Conservation (phyloP, 495 filamentous ascomycete species). For the Aspergillus haitiensis region DNA sequence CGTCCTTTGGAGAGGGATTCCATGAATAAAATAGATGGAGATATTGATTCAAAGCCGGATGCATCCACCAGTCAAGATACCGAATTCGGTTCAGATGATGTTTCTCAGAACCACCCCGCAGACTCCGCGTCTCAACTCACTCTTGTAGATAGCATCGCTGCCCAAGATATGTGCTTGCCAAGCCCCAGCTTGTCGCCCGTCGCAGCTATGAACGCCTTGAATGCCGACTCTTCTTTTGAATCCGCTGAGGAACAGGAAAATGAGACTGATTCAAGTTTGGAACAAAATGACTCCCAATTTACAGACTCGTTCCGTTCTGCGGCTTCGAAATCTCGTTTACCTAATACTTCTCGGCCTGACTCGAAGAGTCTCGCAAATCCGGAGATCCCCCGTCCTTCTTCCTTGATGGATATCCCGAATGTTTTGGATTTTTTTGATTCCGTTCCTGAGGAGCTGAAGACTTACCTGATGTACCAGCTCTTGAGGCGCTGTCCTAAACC, state of each 20-base stretch:
- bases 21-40: slow-evolving; percentile 17
- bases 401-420: slow-evolving; percentile 70
- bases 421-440: slow-evolving; percentile 90
- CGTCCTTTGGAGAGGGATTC: slow-evolving; percentile 15
- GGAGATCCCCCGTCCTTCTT: slow-evolving; percentile 35
- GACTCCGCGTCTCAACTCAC: slow-evolving; percentile 36
- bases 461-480: slow-evolving; percentile 94
- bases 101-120: slow-evolving; percentile 23
- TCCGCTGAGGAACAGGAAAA: slow-evolving; percentile 44
- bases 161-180: slow-evolving; percentile 87
- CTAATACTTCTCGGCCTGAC: slow-evolving; percentile 14
- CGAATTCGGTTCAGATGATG: slow-evolving; percentile 27
- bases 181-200: slow-evolving; percentile 94
- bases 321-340: slow-evolving; percentile 15
- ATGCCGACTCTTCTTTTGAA: slow-evolving; percentile 48
- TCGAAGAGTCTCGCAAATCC: slow-evolving; percentile 7
- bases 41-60: slow-evolving; percentile 10
- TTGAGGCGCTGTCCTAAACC: slow-evolving; percentile 84
- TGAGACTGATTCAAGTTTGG: slow-evolving; percentile 49
- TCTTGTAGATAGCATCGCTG: slow-evolving; percentile 58
- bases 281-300: slow-evolving; percentile 35
- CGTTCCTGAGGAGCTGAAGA: slow-evolving; percentile 84
- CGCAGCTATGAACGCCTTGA: slow-evolving; percentile 67
- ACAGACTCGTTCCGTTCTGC: slow-evolving; percentile 27
- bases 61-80: slow-evolving; percentile 26